phyloP scores from a whole-genome alignment of 1,139 yeast genomes.

The Kodamaea arcana region DNA sequence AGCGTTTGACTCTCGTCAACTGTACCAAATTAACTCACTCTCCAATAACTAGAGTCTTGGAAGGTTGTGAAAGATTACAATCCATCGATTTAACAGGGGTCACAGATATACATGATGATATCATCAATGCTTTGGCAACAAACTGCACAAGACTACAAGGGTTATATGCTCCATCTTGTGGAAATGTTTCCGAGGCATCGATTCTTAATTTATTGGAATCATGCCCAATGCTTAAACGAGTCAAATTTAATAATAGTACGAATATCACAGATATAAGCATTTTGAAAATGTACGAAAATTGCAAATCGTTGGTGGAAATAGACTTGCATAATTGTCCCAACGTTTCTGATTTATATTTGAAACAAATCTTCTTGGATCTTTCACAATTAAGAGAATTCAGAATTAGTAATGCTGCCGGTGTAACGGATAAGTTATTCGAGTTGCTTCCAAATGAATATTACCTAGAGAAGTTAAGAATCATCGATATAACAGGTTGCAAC shows the following conservation, averaged over 20 bases:
- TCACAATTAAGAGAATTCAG: conserved; percentile 79
- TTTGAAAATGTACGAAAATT: conserved; percentile 57
- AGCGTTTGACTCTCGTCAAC: conserved; percentile 79
- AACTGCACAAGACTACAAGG: conserved; percentile 83
- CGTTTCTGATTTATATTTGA: conserved; percentile 61
- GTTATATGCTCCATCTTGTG: conserved; percentile 83
- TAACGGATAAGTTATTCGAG: conserved; percentile 62
- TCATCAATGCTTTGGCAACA: conserved; percentile 64
- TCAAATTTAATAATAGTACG: conserved; percentile 72
- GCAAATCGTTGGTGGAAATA: conserved; percentile 81
- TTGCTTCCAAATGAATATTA: conserved; percentile 39
- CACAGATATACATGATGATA: conserved; percentile 60
- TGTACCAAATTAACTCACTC: conserved; percentile 63
- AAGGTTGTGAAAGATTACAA: conserved; percentile 66
- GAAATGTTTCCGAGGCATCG: conserved; percentile 61
- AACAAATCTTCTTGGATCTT: conserved; percentile 58
- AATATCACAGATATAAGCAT: conserved; percentile 68
- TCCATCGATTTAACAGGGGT: conserved; percentile 90
- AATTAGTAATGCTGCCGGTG: conserved; percentile 66
- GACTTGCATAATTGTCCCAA: conserved; percentile 83
- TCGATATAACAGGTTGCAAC: conserved; percentile 83
- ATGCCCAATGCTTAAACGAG: conserved; percentile 77
- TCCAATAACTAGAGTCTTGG: conserved; percentile 60
- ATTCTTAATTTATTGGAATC: conserved; percentile 54
- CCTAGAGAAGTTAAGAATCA: conserved; percentile 58